A percentile compares a stretch with the other conserved stretches of the same genome.
Evolutionary conservation across 257 asterid genomes (phyloP).

Genomic region (Voacanga thouarsii): DNA sequence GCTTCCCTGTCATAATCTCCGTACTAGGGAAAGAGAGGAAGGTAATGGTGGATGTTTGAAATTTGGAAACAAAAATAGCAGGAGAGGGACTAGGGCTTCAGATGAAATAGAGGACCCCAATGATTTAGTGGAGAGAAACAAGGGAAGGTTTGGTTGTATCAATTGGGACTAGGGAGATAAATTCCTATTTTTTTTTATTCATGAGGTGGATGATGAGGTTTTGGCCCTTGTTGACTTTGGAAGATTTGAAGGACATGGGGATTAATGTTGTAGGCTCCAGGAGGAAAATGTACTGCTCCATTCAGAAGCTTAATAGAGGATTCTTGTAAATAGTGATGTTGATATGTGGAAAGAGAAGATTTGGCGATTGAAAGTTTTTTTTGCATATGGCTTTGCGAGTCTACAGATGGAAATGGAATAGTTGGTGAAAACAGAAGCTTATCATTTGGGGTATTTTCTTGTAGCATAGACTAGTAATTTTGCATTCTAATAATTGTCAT

Average conservation of each 20-base stretch:
- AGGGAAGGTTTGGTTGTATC: slow-evolving; percentile 74
- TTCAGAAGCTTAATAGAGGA: no score
- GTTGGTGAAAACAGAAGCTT: no score
- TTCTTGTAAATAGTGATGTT: no score
- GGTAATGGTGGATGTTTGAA: slow-evolving; percentile 70
- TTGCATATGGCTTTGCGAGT: no score
- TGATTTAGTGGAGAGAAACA: slow-evolving; percentile 45
- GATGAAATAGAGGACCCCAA: slow-evolving; percentile 31
- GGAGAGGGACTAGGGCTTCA: slow-evolving; percentile 44
- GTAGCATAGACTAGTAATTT: no score
- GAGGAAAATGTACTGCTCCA: no score
- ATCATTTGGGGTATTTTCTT: no score
- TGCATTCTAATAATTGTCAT: no score
- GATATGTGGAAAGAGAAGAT: no score
- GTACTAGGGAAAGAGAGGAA: slow-evolving; percentile 44
- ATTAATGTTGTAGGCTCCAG: slow-evolving; percentile 84
- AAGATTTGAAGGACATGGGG: slow-evolving; percentile 94
- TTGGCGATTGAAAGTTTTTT: no score
- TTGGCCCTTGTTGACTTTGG: slow-evolving; percentile 73
- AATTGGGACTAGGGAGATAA: slow-evolving; percentile 69
- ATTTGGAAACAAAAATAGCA: slow-evolving; percentile 63
- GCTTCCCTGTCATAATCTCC: no score
- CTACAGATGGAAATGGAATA: no score
- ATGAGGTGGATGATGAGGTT: slow-evolving; percentile 86
- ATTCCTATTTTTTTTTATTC: slow-evolving; percentile 70